phyloP scores from a whole-genome alignment of 805 yeast genomes.

The Vanderwaltozyma tropicalis region DNA sequence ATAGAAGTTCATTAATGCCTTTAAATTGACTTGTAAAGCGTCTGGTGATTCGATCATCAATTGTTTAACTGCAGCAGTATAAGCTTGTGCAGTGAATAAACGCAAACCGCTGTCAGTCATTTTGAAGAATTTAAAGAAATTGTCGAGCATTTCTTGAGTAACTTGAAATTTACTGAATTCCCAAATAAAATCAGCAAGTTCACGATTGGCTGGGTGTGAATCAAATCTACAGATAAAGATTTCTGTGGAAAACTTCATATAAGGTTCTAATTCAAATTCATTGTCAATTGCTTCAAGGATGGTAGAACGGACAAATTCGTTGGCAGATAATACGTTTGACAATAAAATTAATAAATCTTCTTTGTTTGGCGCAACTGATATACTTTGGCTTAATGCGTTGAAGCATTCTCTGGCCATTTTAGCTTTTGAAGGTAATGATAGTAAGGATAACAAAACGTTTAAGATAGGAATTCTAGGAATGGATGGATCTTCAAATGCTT shows the following conservation, averaged over 20 bases:
- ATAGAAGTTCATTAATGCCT: conserved; percentile 45
- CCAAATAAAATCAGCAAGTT: conserved; percentile 76
- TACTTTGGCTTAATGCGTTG: conserved; percentile 62
- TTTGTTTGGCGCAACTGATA: conserved; percentile 49
- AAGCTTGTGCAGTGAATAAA: conserved; percentile 58
- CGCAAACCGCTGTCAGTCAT: conserved; percentile 58
- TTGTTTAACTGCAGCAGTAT: conserved; percentile 45
- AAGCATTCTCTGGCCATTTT: conserved; percentile 79
- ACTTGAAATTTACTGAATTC: conserved; percentile 50
- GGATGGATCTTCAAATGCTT: conserved; percentile 50
- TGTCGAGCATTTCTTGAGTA: conserved; percentile 28
- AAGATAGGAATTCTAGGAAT: conserved; percentile 65
- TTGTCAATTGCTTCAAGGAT: conserved; percentile 77
- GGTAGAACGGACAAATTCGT: conserved; percentile 63
- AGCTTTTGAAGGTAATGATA: conserved; percentile 67
- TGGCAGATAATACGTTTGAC: conserved; percentile 46
- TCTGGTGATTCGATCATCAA: conserved; percentile 20
- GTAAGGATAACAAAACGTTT: conserved; percentile 48
- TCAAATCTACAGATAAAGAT: conserved; percentile 74
- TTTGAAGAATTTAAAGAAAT: conserved; percentile 43
- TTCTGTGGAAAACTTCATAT: conserved; percentile 46
- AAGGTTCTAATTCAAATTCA: conserved; percentile 48
- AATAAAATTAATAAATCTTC: conserved; percentile 53
- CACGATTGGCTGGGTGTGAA: conserved; percentile 49
- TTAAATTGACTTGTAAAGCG: conserved; percentile 30